These are phyloP conservation scores for Podosphaera leucotricha DNA, from an alignment of 2,329 filamentous ascomycete genomes.

Conservation along the genomic window DNA sequence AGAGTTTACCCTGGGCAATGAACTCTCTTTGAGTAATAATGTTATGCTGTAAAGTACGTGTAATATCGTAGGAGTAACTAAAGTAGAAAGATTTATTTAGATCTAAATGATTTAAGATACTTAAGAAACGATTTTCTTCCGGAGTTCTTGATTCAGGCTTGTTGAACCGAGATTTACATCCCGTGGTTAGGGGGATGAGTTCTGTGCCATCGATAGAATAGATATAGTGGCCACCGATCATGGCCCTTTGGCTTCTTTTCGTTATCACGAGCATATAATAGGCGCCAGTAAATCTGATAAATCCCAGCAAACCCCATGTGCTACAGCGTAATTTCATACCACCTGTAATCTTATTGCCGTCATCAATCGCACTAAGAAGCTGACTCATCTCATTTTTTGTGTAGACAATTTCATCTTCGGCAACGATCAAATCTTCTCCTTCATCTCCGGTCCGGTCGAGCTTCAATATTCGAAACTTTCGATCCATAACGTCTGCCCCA, in stretches of 20 bases:
- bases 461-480: constrained; percentile 73
- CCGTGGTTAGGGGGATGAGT: constrained; percentile 62
- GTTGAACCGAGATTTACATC: constrained; percentile 40
- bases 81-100: constrained; percentile 88
- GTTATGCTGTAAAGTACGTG: constrained; percentile 75
- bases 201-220: constrained; percentile 93
- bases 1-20: constrained; percentile 37
- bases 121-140: constrained; percentile 73
- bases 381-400: constrained; percentile 79
- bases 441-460: constrained; percentile 72
- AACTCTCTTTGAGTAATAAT: constrained; percentile 58
- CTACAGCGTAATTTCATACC: constrained; percentile 76
- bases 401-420: constrained; percentile 89
- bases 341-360: constrained; percentile 77
- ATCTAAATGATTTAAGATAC: constrained; percentile 77
- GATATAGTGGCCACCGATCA: constrained; percentile 87
- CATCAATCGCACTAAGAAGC: constrained; percentile 80
- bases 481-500: constrained; percentile 74
- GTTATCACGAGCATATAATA: constrained; percentile 97
- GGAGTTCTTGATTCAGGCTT: constrained; percentile 58
- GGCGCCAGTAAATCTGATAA: constrained; percentile 83
- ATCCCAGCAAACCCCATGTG: constrained; percentile 83
- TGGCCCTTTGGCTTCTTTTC: constrained; percentile 84
- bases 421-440: constrained; percentile 50
- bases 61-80: constrained; percentile 95